phyloP scores from a whole-genome alignment of 495 filamentous ascomycete species.

The Penicillium cosmopolitanum region DNA sequence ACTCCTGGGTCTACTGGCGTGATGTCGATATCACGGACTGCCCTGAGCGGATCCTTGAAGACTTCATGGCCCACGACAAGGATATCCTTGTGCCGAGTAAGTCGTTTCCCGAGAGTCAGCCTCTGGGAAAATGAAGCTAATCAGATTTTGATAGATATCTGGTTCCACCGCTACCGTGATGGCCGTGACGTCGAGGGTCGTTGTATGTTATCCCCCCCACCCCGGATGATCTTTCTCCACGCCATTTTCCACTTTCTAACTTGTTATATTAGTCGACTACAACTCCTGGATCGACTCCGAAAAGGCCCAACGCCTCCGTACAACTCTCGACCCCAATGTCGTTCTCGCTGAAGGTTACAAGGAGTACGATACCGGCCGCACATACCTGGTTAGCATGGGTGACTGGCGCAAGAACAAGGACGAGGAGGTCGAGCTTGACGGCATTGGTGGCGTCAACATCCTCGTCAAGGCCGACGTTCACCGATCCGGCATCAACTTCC shows the following conservation, averaged over 20 bases:
- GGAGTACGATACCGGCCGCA: constrained; percentile 86
- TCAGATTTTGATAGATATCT: constrained; percentile 68
- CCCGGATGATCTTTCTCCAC: not conserved
- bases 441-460: constrained; percentile 96
- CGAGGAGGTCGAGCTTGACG: constrained; percentile 87
- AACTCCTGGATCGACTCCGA: constrained; percentile 98
- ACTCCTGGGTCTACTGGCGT: constrained; percentile 99
- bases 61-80: constrained; percentile 90
- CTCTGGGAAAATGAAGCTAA: constrained; percentile 25
- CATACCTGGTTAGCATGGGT: constrained; percentile 84
- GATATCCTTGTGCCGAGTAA: constrained; percentile 96
- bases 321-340: constrained; percentile 72
- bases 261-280: constrained; percentile 76
- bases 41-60: constrained; percentile 84
- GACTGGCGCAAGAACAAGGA: constrained; percentile 92
- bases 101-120: constrained; percentile 29
- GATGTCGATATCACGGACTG: constrained; percentile 96
- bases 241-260: constrained; percentile 14
- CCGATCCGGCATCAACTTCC: constrained; percentile 95
- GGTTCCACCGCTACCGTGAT: constrained; percentile 93
- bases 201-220: constrained; percentile 60
- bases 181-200: constrained; percentile 87
- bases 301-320: constrained; percentile 72
- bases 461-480: constrained; percentile 97
- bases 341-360: constrained; percentile 94